Evolutionary conservation across 2,329 filamentous ascomycete species (phyloP).

Genomic region (Chaetomiaceae sp.): DNA sequence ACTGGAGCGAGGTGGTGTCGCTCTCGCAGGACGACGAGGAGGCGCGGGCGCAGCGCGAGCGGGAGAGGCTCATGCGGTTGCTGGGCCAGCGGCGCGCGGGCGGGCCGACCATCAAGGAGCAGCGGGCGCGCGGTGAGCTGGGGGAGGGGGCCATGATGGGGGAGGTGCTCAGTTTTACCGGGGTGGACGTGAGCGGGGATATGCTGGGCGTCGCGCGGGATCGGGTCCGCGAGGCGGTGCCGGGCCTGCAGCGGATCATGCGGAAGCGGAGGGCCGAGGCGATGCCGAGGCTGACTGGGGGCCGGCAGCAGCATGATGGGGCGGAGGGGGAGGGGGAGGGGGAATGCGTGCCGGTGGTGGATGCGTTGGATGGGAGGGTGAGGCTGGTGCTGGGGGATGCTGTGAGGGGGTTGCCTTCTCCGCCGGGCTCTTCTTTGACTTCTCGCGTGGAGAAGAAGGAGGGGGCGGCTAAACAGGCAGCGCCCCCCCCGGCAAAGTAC

Average conservation of each 20-base stretch:
- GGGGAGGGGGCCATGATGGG: constrained; percentile 21
- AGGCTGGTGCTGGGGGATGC: constrained; percentile 49
- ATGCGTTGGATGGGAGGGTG: constrained; percentile 40
- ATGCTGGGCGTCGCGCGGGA: constrained; percentile 57
- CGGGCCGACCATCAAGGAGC: not conserved
- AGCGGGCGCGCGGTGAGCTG: not conserved
- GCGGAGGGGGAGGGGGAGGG: not conserved
- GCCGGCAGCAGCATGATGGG: too few relatives aligned
- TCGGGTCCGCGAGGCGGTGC: constrained; percentile 44
- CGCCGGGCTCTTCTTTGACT: constrained; percentile 27
- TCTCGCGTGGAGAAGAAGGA: too few relatives aligned
- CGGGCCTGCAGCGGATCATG: constrained; percentile 38
- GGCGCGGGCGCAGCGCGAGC: constrained; percentile 14
- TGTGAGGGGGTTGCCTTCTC: constrained; percentile 39
- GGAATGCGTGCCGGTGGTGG: constrained; percentile 24
- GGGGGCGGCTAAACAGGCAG: too few relatives aligned
- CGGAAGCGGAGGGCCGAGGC: constrained; percentile 31
- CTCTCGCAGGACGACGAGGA: constrained; percentile 17
- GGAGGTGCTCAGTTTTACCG: constrained; percentile 53
- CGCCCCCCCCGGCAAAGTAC: constrained; percentile 39
- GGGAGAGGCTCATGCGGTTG: constrained; percentile 21
- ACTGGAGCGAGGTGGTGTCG: constrained; percentile 45
- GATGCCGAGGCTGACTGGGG: constrained; percentile 22
- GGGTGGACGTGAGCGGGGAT: constrained; percentile 56
- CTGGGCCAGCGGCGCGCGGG: not conserved